Conservation (phyloP, 2,329 filamentous ascomycete species). For the Aspergillus transmontanensis region DNA sequence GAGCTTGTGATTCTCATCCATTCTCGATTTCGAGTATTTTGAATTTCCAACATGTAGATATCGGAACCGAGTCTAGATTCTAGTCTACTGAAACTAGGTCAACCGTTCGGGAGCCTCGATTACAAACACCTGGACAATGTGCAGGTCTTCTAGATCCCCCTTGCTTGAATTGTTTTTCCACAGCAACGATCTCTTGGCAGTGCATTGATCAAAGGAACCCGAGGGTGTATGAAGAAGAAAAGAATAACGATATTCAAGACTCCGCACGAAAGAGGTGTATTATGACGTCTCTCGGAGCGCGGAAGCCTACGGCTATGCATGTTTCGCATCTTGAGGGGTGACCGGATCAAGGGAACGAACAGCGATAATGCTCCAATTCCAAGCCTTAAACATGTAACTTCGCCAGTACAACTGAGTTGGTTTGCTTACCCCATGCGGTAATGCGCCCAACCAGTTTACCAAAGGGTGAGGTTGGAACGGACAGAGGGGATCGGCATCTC, state of each 20-base stretch:
- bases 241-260: no score
- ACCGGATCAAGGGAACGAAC: neutral
- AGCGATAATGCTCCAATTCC: no score
- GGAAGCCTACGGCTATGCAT: neutral
- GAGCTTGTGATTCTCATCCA: no score
- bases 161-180: neutral
- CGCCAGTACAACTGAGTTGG: neutral
- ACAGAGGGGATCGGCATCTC: neutral
- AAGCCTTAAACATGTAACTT: neutral
- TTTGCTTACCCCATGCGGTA: neutral
- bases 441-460: neutral
- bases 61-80: no score
- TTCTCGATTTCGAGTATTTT: no score
- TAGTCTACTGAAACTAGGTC: no score
- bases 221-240: no score
- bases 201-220: no score
- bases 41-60: no score
- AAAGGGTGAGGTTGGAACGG: neutral
- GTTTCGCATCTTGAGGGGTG: neutral
- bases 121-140: no score
- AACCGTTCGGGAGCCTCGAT: no score
- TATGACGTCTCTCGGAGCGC: neutral
- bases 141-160: no score
- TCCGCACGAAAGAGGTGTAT: neutral
- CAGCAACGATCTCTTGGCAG: neutral